Percentiles rank a stretch among this genome's conserved stretches.
Conservation (phyloP, 2,329 filamentous ascomycete species). For the Neurospora sp. region DNA sequence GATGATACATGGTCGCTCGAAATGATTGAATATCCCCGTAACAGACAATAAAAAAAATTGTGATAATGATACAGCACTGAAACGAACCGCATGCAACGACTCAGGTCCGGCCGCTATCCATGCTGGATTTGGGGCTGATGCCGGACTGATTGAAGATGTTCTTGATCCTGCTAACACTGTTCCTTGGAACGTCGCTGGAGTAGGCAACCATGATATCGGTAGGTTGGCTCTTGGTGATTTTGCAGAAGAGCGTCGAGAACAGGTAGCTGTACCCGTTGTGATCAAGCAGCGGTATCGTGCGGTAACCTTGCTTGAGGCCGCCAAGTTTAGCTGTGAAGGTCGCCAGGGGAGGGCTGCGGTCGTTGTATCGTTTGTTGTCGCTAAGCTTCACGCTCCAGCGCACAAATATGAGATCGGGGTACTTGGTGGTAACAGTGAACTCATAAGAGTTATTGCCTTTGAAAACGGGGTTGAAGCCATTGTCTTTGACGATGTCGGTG, state of each 20-base stretch:
- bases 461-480: slow-evolving; percentile 90
- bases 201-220: slow-evolving; percentile 48
- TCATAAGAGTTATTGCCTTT: slow-evolving; percentile 56
- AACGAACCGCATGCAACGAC: slow-evolving; percentile 1
- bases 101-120: slow-evolving; percentile 25
- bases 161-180: slow-evolving; percentile 43
- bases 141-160: slow-evolving; percentile 45
- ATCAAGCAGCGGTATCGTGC: slow-evolving; percentile 83
- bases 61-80: slow-evolving; percentile 11
- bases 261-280: slow-evolving; percentile 84
- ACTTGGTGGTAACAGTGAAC: slow-evolving; percentile 83
- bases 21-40: background rate
- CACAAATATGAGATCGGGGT: slow-evolving; percentile 86
- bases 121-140: slow-evolving; percentile 41
- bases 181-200: slow-evolving; percentile 28
- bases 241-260: slow-evolving; percentile 90
- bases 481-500: slow-evolving; percentile 73
- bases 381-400: slow-evolving; percentile 89
- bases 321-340: slow-evolving; percentile 88
- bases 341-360: slow-evolving; percentile 57
- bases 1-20: slow-evolving; percentile 7
- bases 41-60: slow-evolving; percentile 11
- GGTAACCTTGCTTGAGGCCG: slow-evolving; percentile 84
- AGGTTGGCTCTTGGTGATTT: slow-evolving; percentile 57
- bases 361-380: slow-evolving; percentile 57